phyloP scores from a whole-genome alignment of 176 grass and related monocot species.

The Musa schizocarpa region DNA sequence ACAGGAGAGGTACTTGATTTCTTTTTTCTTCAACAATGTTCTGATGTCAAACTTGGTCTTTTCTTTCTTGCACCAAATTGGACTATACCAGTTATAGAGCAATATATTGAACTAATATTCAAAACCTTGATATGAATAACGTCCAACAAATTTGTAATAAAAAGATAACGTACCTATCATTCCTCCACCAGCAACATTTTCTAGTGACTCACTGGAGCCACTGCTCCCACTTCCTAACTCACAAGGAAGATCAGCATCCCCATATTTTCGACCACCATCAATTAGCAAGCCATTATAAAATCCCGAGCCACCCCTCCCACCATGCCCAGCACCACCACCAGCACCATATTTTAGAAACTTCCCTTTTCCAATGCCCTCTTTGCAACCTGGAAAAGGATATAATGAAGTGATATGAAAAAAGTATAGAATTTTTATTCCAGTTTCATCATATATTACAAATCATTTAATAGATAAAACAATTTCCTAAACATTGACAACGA shows the following conservation, averaged over 20 bases:
- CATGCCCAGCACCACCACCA: slow-evolving; percentile 90
- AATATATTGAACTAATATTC: too few relatives aligned
- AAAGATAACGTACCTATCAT: slow-evolving; percentile 66
- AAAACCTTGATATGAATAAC: too few relatives aligned
- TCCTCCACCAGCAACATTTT: slow-evolving; percentile 70
- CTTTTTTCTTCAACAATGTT: too few relatives aligned
- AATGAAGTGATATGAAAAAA: slow-evolving; percentile 23
- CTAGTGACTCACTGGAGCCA: slow-evolving; percentile 46
- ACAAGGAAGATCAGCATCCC: slow-evolving; percentile 85
- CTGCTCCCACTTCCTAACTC: slow-evolving; percentile 91
- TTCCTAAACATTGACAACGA: neutral
- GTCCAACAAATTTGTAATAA: slow-evolving; percentile 6
- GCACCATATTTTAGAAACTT: slow-evolving; percentile 71
- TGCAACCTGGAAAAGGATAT: slow-evolving; percentile 56
- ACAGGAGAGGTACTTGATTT: too few relatives aligned
- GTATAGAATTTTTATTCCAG: slow-evolving; percentile 9
- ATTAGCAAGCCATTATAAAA: slow-evolving; percentile 73
- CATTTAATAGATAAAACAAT: neutral
- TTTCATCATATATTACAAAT: slow-evolving; percentile 5
- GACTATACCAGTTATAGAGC: too few relatives aligned
- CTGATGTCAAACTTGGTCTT: too few relatives aligned
- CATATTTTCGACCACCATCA: slow-evolving; percentile 64
- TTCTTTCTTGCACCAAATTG: too few relatives aligned
- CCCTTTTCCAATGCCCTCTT: slow-evolving; percentile 87
- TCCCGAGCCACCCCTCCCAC: slow-evolving; percentile 65